Evolutionary conservation across 2,329 filamentous ascomycete species (phyloP).

Genomic region (Beauveria caledonica): DNA sequence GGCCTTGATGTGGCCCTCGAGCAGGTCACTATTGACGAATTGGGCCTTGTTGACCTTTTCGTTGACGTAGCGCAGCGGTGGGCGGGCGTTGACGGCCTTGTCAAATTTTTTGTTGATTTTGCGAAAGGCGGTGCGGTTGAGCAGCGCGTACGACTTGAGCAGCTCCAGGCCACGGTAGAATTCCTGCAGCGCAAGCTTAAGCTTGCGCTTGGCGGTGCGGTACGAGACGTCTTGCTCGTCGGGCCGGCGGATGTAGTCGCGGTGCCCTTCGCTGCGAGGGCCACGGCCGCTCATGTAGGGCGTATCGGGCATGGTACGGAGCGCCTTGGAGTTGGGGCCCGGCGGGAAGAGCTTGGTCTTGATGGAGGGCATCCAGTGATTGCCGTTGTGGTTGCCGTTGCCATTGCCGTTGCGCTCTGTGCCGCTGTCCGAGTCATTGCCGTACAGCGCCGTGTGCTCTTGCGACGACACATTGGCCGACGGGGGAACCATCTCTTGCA

Average conservation of each 20-base stretch:
- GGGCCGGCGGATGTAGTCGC: conserved; percentile 46
- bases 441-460: conserved; percentile 28
- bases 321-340: conserved; percentile 52
- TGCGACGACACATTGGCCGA: not conserved
- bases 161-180: conserved; percentile 89
- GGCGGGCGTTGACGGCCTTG: conserved; percentile 74
- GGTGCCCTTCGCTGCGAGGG: conserved; percentile 24
- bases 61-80: conserved; percentile 72
- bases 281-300: conserved; percentile 30
- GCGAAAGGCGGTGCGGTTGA: conserved; percentile 88
- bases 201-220: conserved; percentile 77
- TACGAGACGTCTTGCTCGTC: conserved; percentile 60
- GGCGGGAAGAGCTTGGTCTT: conserved; percentile 45
- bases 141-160: conserved; percentile 79
- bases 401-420: not conserved
- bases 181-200: conserved; percentile 86
- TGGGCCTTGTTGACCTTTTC: conserved; percentile 85
- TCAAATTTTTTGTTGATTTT: conserved; percentile 99
- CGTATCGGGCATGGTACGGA: conserved; percentile 46
- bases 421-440: conserved; percentile 19
- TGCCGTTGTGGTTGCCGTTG: not conserved
- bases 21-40: conserved; percentile 82
- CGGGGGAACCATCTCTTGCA: conserved; percentile 45
- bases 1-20: conserved; percentile 70
- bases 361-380: conserved; percentile 43